These are phyloP conservation scores for Syncephalastrum monosporum DNA, from an alignment of 371 early-diverging fungal genomes.

Conservation along the genomic window DNA sequence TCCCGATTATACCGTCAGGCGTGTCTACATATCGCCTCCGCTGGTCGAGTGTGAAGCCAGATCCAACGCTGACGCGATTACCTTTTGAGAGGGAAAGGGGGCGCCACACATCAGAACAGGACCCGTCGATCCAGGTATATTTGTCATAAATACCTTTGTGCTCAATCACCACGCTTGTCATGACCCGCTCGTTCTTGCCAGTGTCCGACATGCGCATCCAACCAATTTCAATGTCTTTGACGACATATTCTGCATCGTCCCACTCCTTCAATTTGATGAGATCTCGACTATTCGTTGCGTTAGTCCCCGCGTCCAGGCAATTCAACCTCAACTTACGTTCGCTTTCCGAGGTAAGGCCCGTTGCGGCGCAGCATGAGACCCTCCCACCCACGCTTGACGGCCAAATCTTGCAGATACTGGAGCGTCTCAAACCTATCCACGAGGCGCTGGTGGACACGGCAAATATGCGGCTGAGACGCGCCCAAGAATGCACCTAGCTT, in stretches of 20 bases:
- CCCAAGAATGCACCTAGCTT: conserved; percentile 20
- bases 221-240: conserved; percentile 50
- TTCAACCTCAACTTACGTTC: conserved; percentile 34
- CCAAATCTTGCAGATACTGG: conserved; percentile 22
- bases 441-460: conserved; percentile 34
- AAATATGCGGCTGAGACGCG: conserved; percentile 17
- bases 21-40: conserved; percentile 42
- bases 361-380: conserved; percentile 58
- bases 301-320: neutral
- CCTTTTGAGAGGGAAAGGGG: conserved; percentile 10
- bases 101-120: neutral
- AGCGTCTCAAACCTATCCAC: conserved; percentile 28
- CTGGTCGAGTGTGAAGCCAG: conserved; percentile 50
- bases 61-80: conserved; percentile 54
- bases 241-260: conserved; percentile 56
- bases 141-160: conserved; percentile 38
- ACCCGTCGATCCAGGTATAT: neutral
- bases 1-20: conserved; percentile 50
- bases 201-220: conserved; percentile 48
- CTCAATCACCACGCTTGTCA: conserved; percentile 47
- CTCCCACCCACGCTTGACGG: conserved; percentile 52
- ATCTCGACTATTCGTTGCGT: conserved; percentile 30
- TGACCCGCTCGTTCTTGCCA: conserved; percentile 38
- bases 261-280: conserved; percentile 60
- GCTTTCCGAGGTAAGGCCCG: conserved; percentile 52